Percentiles rank a stretch among this genome's conserved stretches.
Conservation (phyloP, 176 grass and related monocot genomes). For the Bothriochloa decipiens region DNA sequence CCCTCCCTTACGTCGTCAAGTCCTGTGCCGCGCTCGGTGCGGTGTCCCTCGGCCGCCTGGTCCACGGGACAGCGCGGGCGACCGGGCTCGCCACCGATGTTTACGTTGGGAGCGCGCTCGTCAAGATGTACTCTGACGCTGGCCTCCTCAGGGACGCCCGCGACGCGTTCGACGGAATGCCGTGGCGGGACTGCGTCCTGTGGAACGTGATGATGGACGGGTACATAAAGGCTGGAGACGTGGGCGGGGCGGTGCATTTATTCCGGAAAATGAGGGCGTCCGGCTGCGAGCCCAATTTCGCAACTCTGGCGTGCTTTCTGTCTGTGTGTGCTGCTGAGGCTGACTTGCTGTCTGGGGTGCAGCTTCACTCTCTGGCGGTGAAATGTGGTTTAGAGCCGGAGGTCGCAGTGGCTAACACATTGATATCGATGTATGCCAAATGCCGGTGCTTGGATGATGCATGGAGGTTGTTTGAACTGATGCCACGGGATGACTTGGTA, state of each 20-base stretch:
- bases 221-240: conserved; percentile 51
- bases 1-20: conserved; percentile 80
- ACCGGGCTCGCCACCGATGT: conserved; percentile 58
- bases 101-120: conserved; percentile 70
- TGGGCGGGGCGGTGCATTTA: conserved; percentile 38
- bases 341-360: conserved; percentile 58
- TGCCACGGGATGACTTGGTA: conserved; percentile 63
- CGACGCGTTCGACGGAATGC: conserved; percentile 78
- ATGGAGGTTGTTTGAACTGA: conserved; percentile 62
- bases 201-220: conserved; percentile 91
- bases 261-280: conserved; percentile 58
- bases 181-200: conserved; percentile 64
- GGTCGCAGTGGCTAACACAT: conserved; percentile 61
- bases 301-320: conserved; percentile 66
- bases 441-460: conserved; percentile 60
- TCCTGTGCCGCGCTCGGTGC: conserved; percentile 65
- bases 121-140: conserved; percentile 64
- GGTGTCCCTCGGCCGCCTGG: conserved; percentile 54
- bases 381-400: conserved; percentile 67
- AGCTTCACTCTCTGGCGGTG: conserved; percentile 75
- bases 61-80: conserved; percentile 58
- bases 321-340: conserved; percentile 60
- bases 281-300: conserved; percentile 51
- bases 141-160: conserved; percentile 49
- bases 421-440: conserved; percentile 85